Evolutionary conservation across 163 green algal genomes (phyloP), one percentile per base, ranked within the genome.

Genomic region (Picocystis sp.): DNA sequence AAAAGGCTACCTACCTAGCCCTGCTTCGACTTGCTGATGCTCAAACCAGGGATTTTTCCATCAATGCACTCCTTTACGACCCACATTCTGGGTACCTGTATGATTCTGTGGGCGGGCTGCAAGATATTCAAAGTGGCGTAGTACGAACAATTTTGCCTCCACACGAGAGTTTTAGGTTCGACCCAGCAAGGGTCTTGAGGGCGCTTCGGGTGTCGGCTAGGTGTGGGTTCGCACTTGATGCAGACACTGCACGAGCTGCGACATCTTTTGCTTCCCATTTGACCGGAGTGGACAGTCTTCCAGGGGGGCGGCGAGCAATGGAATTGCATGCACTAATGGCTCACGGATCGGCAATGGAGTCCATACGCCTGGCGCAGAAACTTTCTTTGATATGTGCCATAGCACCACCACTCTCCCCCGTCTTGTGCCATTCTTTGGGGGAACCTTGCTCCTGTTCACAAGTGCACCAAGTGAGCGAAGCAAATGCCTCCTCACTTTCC

Each of bases 21-120:
- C 29, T 38, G 29, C 29, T 38, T 8, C 59, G 73, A 11, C 41
- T 60, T 0, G 38, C 57, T 14, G 84, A 89, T 45, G 72, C 79
- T 1, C 14, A 53, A 0, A 47, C 35, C 22, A 57, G 82, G 0
- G 82, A 92, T 66, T 92, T 92, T 66, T 86, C 80, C 0, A 62
- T 80, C 15, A 92, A 92, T 48, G 76, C 55, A 11, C 52, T 92
- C 53, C 56, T 86, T 43, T 87, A 81, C 52, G 80, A 89, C 14
- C 70, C 74, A 0, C 80, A 81, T 43, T 60, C 48, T 12, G 55
- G 47, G 1, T 14, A 75, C 9, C 11, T 82, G 49, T 74, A 61
- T 25, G 72, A 82, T 50, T 80, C 74, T 45, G 35, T 60, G 3
- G 60, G 63, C 5, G 81, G 76, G 2, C 21, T 82, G 8, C 15